These are phyloP conservation scores for Leonotis leonurus DNA, from an alignment of 257 asterid genomes.

Conservation along the genomic window DNA sequence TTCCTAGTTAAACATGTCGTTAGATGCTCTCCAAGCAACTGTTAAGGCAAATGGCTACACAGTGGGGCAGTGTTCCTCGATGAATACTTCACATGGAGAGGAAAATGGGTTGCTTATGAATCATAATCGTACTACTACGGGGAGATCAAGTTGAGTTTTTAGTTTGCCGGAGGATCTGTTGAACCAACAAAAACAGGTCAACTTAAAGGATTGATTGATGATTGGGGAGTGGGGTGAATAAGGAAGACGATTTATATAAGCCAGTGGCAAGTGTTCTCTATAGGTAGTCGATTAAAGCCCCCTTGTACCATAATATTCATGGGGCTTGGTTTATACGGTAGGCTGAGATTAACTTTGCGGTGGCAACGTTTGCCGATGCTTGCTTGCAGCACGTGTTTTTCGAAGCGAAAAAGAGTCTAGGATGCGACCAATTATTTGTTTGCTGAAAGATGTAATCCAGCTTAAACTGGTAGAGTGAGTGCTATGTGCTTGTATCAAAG, in stretches of 20 bases:
- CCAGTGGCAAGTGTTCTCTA: not conserved
- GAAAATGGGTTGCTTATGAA: slow-evolving; percentile 35
- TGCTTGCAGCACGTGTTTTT: not conserved
- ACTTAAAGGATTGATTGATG: not conserved
- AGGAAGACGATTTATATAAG: not conserved
- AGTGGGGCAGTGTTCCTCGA: slow-evolving; percentile 25
- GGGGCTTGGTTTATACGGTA: slow-evolving; percentile 26
- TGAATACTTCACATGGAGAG: slow-evolving; percentile 28
- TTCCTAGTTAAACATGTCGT: slow-evolving; percentile 13
- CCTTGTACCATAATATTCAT: slow-evolving; percentile 34
- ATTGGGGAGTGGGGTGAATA: too few relatives aligned
- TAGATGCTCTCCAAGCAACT: slow-evolving; percentile 18
- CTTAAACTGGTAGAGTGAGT: slow-evolving; percentile 14
- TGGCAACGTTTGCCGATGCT: too few relatives aligned
- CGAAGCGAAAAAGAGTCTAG: too few relatives aligned
- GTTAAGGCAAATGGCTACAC: slow-evolving; percentile 51
- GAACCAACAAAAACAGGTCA: not conserved
- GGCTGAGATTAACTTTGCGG: not conserved
- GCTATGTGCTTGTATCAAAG: slow-evolving; percentile 22
- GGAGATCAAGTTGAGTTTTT: slow-evolving; percentile 9
- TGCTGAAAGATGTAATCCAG: slow-evolving; percentile 25
- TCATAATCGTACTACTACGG: slow-evolving; percentile 8
- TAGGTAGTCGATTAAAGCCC: slow-evolving; percentile 27
- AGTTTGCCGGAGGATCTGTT: not conserved
- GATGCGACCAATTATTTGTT: slow-evolving; percentile 22